phyloP scores from a whole-genome alignment of 768 basidiomycete genomes.

The Leccinum rimulosum region DNA sequence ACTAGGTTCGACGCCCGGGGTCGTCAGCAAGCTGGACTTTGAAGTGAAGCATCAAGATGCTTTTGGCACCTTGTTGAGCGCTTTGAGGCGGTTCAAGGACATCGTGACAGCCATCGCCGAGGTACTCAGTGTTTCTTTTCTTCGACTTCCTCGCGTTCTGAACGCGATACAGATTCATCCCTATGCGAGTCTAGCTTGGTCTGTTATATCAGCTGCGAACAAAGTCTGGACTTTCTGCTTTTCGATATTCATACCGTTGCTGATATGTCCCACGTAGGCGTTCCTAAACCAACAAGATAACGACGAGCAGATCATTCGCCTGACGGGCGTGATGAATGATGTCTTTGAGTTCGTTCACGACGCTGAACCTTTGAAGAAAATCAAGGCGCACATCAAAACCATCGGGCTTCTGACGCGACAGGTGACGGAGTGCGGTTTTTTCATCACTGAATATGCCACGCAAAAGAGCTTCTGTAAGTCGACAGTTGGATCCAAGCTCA shows the following conservation, averaged over 20 bases:
- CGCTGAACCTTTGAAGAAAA: neutral
- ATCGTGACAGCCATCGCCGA: neutral
- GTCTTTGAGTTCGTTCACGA: conserved; percentile 1
- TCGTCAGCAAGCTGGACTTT: neutral
- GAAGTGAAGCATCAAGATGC: neutral
- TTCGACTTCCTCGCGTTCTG: neutral
- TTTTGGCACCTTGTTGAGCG: neutral
- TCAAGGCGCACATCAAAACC: neutral
- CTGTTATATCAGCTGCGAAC: neutral
- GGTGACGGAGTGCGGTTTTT: conserved; percentile 1
- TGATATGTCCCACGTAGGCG: neutral
- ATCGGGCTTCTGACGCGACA: neutral
- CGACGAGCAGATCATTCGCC: neutral
- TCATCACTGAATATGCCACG: neutral
- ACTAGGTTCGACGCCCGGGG: neutral
- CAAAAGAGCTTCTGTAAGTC: neutral
- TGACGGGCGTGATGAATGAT: neutral
- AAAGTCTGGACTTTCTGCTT: neutral
- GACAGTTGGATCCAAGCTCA: neutral
- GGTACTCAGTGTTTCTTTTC: neutral
- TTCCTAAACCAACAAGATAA: neutral
- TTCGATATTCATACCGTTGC: neutral
- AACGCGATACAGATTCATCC: conserved; percentile 2
- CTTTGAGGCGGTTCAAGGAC: neutral
- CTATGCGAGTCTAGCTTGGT: neutral